phyloP scores from a whole-genome alignment of 1,284 basidiomycete species.

The Puccinia polysora region DNA sequence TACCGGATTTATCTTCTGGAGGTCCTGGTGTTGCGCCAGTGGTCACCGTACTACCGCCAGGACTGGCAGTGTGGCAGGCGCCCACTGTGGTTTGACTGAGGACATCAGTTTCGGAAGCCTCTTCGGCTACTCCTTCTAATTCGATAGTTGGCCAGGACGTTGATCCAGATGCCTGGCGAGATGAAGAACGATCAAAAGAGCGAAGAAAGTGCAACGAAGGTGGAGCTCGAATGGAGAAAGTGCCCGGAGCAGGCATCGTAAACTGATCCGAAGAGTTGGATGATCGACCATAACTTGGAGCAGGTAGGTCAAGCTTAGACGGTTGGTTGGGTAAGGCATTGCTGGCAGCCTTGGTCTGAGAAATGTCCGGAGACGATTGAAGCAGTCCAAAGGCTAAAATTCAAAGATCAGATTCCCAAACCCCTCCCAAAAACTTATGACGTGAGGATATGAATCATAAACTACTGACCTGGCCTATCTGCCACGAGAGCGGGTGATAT shows the following conservation, averaged over 20 bases:
- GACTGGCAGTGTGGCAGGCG: conserved; percentile 2
- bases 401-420: too few relatives aligned
- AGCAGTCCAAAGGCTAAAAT: background rate
- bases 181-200: background rate
- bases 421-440: too few relatives aligned
- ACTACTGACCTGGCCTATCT: background rate
- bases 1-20: background rate
- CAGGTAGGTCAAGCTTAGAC: background rate
- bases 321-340: too few relatives aligned
- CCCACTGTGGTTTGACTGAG: background rate
- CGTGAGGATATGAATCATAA: too few relatives aligned
- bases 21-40: background rate
- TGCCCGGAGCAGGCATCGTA: conserved; percentile 34
- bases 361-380: background rate
- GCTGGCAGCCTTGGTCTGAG: background rate
- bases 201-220: conserved; percentile 6
- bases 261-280: conserved; percentile 7
- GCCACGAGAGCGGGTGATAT: background rate
- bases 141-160: background rate
- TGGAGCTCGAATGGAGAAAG: conserved; percentile 39
- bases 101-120: conserved; percentile 1
- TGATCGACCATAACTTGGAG: conserved; percentile 8
- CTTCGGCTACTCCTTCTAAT: conserved; percentile 1
- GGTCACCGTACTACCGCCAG: background rate
- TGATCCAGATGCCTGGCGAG: background rate